Percentiles rank a stretch among this genome's conserved stretches.
These are phyloP conservation scores for Moniliophthora roreri DNA, from an alignment of 1,284 basidiomycete genomes.

Conservation along the genomic window DNA sequence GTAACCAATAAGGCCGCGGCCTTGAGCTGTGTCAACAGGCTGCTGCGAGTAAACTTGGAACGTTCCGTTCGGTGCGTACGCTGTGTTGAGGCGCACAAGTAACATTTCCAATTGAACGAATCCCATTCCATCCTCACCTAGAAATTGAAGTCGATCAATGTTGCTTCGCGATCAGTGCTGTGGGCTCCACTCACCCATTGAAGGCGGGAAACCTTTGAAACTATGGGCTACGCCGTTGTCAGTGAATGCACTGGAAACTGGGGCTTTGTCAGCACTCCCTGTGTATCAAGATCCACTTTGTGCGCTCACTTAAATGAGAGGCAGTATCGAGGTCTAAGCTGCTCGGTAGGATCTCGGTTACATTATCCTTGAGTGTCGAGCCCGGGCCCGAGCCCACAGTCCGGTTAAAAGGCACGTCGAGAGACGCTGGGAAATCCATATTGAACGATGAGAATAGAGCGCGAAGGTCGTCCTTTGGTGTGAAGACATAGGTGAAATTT, in stretches of 20 bases:
- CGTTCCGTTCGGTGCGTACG: conserved; percentile 33
- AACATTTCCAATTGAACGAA: conserved; percentile 37
- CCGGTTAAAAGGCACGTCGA: conserved; percentile 17
- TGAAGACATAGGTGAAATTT: conserved; percentile 35
- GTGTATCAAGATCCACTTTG: no score
- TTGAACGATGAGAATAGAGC: conserved; percentile 31
- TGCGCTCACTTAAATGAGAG: no score
- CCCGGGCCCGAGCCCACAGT: conserved; percentile 16
- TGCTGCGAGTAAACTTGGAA: conserved; percentile 20
- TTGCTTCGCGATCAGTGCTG: no score
- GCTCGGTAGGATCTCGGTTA: conserved; percentile 24
- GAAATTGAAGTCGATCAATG: not conserved
- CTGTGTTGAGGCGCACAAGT: conserved; percentile 38
- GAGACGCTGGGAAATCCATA: conserved; percentile 26
- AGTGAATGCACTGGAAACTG: conserved; percentile 23
- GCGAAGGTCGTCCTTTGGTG: conserved; percentile 30
- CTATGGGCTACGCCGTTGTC: conserved; percentile 37
- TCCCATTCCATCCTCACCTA: conserved; percentile 30
- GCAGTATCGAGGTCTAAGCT: conserved; percentile 24
- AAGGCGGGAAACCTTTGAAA: conserved; percentile 29
- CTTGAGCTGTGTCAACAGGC: not conserved
- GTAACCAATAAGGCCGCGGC: conserved; percentile 32
- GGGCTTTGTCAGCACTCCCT: not conserved
- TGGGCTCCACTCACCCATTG: conserved; percentile 24
- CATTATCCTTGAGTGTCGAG: no score